Evolutionary conservation across 2,329 filamentous ascomycete species (phyloP).

Genomic region (Trichophyton equinum): DNA sequence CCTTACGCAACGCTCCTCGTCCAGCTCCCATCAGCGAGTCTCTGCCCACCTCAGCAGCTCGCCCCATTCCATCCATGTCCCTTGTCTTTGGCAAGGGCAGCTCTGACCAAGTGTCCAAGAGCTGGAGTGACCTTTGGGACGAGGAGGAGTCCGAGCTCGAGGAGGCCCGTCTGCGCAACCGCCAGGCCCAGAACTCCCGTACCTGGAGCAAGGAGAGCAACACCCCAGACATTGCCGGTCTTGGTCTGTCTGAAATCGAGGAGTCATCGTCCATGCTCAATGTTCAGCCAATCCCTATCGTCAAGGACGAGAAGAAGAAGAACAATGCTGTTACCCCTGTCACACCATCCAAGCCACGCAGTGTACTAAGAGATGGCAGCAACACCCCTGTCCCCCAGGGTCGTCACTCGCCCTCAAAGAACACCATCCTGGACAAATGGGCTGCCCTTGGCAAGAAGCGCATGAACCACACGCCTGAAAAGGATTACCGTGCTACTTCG

Average conservation of each 20-base stretch:
- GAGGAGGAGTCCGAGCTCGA: constrained; percentile 69
- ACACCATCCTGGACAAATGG: constrained; percentile 64
- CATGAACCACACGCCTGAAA: constrained; percentile 49
- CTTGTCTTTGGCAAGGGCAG: constrained; percentile 63
- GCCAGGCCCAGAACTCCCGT: constrained; percentile 52
- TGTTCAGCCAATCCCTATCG: constrained; percentile 29
- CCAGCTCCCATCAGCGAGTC: constrained; percentile 68
- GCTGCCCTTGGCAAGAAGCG: constrained; percentile 72
- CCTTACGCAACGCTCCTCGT: constrained; percentile 38
- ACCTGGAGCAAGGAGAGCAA: constrained; percentile 69
- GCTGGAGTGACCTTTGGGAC: constrained; percentile 98
- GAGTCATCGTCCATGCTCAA: constrained; percentile 42
- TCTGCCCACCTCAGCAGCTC: constrained; percentile 50
- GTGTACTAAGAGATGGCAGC: constrained; percentile 7
- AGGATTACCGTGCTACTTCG: constrained; percentile 40
- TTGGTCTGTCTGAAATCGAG: constrained; percentile 40
- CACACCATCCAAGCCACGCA: constrained; percentile 60
- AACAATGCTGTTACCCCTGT: constrained; percentile 36
- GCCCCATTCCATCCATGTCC: constrained; percentile 57
- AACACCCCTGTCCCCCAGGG: constrained; percentile 15
- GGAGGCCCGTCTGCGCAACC: constrained; percentile 47
- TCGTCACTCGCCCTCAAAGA: constrained; percentile 49
- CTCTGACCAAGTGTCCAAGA: constrained; percentile 78
- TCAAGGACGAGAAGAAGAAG: constrained; percentile 17
- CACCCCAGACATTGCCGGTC: constrained; percentile 38